Conservation (phyloP, 225 moss, liverwort and hornwort genomes). For the Bryoerythrophyllum caledonicum region DNA sequence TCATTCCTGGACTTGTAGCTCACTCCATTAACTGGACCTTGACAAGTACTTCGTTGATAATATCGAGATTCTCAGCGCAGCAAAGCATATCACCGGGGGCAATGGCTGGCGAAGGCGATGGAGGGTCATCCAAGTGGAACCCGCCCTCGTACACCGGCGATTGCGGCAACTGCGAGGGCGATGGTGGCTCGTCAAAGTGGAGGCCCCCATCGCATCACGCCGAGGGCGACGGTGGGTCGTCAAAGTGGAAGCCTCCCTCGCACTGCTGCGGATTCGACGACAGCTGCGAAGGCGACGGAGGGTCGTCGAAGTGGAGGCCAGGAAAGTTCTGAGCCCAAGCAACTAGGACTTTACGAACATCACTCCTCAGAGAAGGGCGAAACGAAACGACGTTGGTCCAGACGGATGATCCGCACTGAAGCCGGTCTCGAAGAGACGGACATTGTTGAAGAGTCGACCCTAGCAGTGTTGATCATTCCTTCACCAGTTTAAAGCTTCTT, state of each 20-base stretch:
- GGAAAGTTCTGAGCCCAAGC: not conserved
- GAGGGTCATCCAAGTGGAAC: constrained; percentile 36
- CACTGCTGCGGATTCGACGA: not conserved
- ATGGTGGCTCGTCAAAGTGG: constrained; percentile 27
- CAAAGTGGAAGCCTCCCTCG: constrained; percentile 25
- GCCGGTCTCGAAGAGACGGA: no score
- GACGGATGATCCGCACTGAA: not conserved
- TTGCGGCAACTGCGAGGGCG: constrained; percentile 23
- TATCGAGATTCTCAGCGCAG: not conserved
- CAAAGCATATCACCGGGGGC: not conserved
- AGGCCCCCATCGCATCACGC: constrained; percentile 5
- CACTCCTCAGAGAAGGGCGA: not conserved
- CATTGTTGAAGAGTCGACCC: not conserved
- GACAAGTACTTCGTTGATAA: not conserved
- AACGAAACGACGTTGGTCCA: not conserved
- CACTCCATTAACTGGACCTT: not conserved
- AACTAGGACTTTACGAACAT: not conserved
- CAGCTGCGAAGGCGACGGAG: constrained; percentile 33
- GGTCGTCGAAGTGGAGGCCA: constrained; percentile 44
- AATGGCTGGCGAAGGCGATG: constrained; percentile 38
- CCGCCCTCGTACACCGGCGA: not conserved
- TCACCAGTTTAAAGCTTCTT: not conserved
- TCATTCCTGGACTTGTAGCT: not conserved
- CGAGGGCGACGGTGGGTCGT: constrained; percentile 31
- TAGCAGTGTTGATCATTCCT: not conserved